phyloP scores from a whole-genome alignment of 768 basidiomycete genomes.

The Rhodotorula graminis region DNA sequence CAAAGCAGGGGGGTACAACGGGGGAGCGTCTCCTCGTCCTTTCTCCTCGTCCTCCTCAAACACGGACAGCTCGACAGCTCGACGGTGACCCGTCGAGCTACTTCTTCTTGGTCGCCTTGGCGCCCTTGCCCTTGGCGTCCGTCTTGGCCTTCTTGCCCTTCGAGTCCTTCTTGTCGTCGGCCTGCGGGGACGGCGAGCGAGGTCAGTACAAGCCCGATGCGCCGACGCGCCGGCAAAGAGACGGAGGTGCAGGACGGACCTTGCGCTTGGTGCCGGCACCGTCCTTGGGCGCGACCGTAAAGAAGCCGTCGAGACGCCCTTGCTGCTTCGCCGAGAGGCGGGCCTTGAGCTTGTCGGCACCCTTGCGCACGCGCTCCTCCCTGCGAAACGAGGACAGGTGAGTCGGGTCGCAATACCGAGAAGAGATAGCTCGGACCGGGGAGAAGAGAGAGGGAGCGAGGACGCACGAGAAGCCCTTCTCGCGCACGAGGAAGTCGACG shows the following conservation, averaged over 20 bases:
- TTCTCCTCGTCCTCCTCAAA: not conserved
- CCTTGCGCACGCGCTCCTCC: conserved; percentile 92
- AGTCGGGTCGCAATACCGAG: too few relatives aligned
- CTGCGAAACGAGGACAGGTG: conserved; percentile 50
- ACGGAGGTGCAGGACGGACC: not conserved
- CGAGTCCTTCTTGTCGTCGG: conserved; percentile 34
- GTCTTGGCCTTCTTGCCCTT: conserved; percentile 36
- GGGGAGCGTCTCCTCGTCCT: not conserved
- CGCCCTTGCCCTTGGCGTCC: conserved; percentile 31
- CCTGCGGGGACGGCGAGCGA: not conserved
- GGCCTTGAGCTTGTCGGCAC: conserved; percentile 86
- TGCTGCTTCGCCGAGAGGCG: conserved; percentile 86
- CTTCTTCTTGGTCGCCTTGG: conserved; percentile 21
- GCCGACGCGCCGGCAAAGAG: too few relatives aligned
- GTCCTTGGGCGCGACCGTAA: conserved; percentile 53
- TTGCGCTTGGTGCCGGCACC: conserved; percentile 27
- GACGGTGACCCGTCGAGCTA: not conserved
- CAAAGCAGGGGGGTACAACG: not conserved
- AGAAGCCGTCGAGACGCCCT: conserved; percentile 87
- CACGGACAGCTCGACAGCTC: not conserved
- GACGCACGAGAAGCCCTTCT: conserved; percentile 94
- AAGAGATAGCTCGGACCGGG: too few relatives aligned
- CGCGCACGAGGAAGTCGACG: conserved; percentile 82
- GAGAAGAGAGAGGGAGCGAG: too few relatives aligned
- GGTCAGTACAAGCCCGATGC: too few relatives aligned